phyloP scores from a whole-genome alignment of 2,329 filamentous ascomycete genomes.

The Onygenales sp. region DNA sequence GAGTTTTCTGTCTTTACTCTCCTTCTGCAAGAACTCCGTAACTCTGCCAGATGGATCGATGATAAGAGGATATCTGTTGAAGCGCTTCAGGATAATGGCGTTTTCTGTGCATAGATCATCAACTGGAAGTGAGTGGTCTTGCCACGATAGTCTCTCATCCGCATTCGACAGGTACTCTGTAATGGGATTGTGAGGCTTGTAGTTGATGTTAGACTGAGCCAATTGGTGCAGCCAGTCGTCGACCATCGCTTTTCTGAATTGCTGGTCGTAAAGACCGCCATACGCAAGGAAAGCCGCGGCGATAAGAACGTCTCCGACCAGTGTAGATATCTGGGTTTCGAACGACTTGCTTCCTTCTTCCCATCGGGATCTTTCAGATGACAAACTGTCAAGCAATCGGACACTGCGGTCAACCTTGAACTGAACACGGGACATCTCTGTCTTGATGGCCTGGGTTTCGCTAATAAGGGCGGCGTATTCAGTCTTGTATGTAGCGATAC shows the following conservation, averaged over 20 bases:
- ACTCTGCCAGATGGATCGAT: conserved; percentile 94
- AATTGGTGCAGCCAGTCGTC: conserved; percentile 96
- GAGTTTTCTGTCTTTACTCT: conserved; percentile 84
- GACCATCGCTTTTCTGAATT: conserved; percentile 94
- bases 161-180: conserved; percentile 96
- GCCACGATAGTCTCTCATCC: conserved; percentile 90
- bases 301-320: conserved; percentile 90
- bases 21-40: conserved; percentile 88
- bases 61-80: conserved; percentile 96
- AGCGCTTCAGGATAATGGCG: conserved; percentile 91
- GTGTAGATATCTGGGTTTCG: conserved; percentile 91
- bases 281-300: conserved; percentile 97
- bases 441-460: conserved; percentile 93
- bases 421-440: conserved; percentile 91
- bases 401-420: conserved; percentile 98
- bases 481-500: conserved; percentile 89
- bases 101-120: conserved; percentile 98
- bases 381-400: conserved; percentile 84
- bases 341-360: conserved; percentile 97
- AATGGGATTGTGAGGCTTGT: conserved; percentile 87
- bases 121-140: conserved; percentile 84
- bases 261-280: conserved; percentile 93
- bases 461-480: conserved; percentile 95
- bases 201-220: conserved; percentile 81
- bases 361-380: conserved; percentile 88